Percentiles rank a stretch among this genome's conserved stretches.
Evolutionary conservation across 306 rosid species (phyloP).

Genomic region (Psophocarpus tetragonolobus): DNA sequence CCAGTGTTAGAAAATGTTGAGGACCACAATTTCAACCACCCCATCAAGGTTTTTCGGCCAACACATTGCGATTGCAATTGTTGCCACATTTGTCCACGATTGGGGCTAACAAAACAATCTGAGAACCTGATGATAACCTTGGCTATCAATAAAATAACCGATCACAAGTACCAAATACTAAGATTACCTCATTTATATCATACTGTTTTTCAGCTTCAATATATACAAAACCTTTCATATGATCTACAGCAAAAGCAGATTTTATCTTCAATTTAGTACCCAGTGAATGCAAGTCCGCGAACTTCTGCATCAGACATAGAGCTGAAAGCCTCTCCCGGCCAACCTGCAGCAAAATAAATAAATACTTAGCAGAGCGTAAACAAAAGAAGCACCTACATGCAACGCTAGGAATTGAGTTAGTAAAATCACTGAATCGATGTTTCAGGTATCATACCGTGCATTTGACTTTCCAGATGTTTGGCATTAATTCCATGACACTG

Average conservation of each 20-base stretch:
- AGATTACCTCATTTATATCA: constrained; percentile 76
- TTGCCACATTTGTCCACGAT: neutral
- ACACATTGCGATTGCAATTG: too few relatives aligned
- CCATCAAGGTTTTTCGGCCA: neutral
- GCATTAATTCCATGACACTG: constrained; percentile 48
- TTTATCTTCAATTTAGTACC: constrained; percentile 75
- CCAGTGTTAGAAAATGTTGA: neutral
- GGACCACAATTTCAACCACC: neutral
- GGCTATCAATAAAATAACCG: constrained; percentile 2
- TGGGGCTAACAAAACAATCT: neutral
- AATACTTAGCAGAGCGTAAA: neutral
- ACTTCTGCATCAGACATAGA: constrained; percentile 94
- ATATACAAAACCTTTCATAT: constrained; percentile 76
- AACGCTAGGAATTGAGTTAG: neutral
- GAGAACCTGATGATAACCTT: neutral
- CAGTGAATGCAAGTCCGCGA: constrained; percentile 66
- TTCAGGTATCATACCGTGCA: constrained; percentile 64
- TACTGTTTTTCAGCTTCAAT: constrained; percentile 81
- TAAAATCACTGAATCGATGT: constrained; percentile 8
- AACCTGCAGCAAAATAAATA: constrained; percentile 58
- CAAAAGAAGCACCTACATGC: neutral
- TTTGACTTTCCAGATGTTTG: constrained; percentile 90
- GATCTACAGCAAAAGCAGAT: constrained; percentile 89
- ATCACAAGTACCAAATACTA: constrained; percentile 10
- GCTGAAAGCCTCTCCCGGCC: constrained; percentile 88